These are phyloP conservation scores for Rhodotorula mucilaginosa DNA, from an alignment of 1,284 basidiomycete species.

Conservation along the genomic window DNA sequence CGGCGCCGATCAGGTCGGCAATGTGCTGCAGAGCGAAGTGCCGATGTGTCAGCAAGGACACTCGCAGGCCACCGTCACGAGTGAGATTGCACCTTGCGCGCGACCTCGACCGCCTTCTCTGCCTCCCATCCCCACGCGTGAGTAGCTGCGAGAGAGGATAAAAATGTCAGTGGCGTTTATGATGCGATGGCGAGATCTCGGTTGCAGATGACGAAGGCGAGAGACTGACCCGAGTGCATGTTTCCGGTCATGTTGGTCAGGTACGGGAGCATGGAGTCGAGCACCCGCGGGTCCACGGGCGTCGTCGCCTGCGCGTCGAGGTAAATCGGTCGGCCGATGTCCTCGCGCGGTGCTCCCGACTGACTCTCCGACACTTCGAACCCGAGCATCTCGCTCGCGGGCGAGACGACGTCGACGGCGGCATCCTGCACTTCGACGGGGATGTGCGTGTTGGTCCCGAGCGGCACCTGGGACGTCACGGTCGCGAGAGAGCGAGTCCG, in stretches of 20 bases:
- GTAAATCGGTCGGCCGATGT: constrained; percentile 66
- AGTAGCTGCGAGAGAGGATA: constrained; percentile 53
- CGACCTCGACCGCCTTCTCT: constrained; percentile 77
- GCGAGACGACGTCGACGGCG: constrained; percentile 19
- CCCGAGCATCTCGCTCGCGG: constrained; percentile 31
- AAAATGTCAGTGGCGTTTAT: neutral
- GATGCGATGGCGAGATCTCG: neutral
- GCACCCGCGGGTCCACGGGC: constrained; percentile 92
- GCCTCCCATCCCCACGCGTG: constrained; percentile 99
- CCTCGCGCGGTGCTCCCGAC: neutral
- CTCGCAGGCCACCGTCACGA: neutral
- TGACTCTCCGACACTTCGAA: constrained; percentile 30
- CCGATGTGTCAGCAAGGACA: neutral
- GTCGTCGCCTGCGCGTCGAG: constrained; percentile 95
- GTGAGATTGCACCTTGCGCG: constrained; percentile 13
- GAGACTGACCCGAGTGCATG: constrained; percentile 27
- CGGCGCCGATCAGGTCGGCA: constrained; percentile 88
- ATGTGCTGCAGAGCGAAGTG: constrained; percentile 60
- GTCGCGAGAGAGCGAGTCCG: constrained; percentile 31
- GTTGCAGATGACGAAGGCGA: neutral
- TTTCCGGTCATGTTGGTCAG: constrained; percentile 97
- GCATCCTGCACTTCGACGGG: constrained; percentile 22
- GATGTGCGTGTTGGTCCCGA: constrained; percentile 15
- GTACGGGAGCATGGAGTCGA: constrained; percentile 96
- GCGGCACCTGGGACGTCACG: constrained; percentile 21